These are phyloP conservation scores for Dendrobium huoshanense DNA, from an alignment of 106 monocot species.

Conservation along the genomic window DNA sequence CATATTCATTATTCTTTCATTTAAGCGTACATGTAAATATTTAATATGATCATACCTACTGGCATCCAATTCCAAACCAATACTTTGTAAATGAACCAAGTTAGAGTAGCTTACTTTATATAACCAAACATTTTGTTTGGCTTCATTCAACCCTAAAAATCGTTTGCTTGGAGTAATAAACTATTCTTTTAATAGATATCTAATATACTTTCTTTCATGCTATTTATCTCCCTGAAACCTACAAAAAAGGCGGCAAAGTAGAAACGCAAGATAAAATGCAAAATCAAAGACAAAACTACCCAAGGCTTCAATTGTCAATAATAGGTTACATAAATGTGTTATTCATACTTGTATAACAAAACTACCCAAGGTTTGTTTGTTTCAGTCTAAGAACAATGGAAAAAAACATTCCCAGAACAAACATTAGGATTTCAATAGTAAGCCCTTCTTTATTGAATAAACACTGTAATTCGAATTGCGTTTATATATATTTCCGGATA, in stretches of 20 bases:
- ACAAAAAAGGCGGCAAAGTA: background rate
- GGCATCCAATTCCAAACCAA: background rate
- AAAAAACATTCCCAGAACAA: too few species aligned
- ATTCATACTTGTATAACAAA: too few species aligned
- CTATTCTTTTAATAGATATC: background rate
- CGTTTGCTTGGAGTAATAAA: background rate
- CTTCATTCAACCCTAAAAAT: background rate
- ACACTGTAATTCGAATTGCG: too few species aligned
- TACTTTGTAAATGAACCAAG: background rate
- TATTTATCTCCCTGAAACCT: background rate
- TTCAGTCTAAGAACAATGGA: too few species aligned
- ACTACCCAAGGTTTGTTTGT: too few species aligned
- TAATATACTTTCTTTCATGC: background rate
- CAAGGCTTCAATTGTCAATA: too few species aligned
- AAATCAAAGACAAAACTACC: too few species aligned
- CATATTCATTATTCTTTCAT: too few species aligned
- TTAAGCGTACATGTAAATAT: background rate
- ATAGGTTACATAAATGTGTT: too few species aligned
- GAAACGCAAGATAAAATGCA: background rate
- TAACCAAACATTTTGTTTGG: background rate
- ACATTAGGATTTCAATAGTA: too few species aligned
- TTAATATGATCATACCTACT: background rate
- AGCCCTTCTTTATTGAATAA: too few species aligned
- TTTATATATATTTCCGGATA: too few species aligned
- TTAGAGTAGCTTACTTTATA: background rate